These are phyloP conservation scores for Leccinum pachyderme DNA, from an alignment of 1,284 basidiomycete genomes.

Conservation along the genomic window DNA sequence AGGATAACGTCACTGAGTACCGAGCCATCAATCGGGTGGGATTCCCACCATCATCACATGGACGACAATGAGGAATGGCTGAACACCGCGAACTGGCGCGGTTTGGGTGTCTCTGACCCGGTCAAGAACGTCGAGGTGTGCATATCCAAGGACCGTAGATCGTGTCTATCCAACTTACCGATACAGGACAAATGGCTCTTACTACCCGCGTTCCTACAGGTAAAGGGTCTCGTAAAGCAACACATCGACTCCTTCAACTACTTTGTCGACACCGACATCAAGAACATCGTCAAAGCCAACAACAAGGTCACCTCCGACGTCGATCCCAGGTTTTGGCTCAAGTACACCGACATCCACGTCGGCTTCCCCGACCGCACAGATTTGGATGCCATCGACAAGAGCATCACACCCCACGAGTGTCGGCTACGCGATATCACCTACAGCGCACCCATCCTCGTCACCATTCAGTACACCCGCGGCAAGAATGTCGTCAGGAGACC, in stretches of 20 bases:
- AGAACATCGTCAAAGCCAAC: slow-evolving; percentile 94
- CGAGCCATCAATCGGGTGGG: no score
- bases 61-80: slow-evolving; percentile 56
- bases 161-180: not conserved
- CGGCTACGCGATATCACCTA: slow-evolving; percentile 96
- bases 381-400: slow-evolving; percentile 74
- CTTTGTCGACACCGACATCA: slow-evolving; percentile 96
- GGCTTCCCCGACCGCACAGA: slow-evolving; percentile 91
- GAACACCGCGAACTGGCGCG: slow-evolving; percentile 61
- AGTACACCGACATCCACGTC: slow-evolving; percentile 94
- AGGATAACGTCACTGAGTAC: not conserved
- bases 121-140: slow-evolving; percentile 75
- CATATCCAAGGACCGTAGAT: not conserved
- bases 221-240: slow-evolving; percentile 98
- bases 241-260: slow-evolving; percentile 99
- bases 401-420: slow-evolving; percentile 96
- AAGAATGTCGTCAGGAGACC: slow-evolving; percentile 83
- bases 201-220: slow-evolving; percentile 91
- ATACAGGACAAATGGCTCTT: slow-evolving; percentile 94
- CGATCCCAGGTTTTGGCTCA: slow-evolving; percentile 96
- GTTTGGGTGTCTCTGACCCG: slow-evolving; percentile 72
- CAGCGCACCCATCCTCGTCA: slow-evolving; percentile 91
- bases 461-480: slow-evolving; percentile 94
- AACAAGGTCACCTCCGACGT: slow-evolving; percentile 94
- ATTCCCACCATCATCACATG: no score